Conservation (phyloP, 306 rosid species). For the Lagenaria siceraria region DNA sequence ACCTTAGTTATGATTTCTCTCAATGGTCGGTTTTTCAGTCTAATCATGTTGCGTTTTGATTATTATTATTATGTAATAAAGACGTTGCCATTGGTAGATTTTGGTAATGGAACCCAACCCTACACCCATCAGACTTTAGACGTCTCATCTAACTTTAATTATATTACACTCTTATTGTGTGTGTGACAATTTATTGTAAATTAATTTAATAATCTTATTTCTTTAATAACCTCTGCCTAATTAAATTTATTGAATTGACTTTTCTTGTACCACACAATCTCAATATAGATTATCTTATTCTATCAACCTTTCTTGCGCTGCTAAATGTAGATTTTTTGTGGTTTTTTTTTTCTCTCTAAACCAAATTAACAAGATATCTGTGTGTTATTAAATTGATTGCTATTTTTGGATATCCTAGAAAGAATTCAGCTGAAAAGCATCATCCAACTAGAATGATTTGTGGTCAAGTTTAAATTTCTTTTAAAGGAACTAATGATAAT, state of each 20-base stretch:
- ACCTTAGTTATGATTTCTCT: neutral
- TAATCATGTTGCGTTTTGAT: neutral
- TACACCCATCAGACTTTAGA: slow-evolving; percentile 36
- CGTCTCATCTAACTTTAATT: slow-evolving; percentile 25
- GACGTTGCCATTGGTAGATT: neutral
- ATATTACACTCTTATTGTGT: neutral
- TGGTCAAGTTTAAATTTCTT: no score
- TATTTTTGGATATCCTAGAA: neutral
- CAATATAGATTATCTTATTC: neutral
- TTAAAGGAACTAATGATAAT: no score
- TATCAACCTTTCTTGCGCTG: neutral
- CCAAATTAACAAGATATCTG: neutral
- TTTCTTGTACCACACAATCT: neutral
- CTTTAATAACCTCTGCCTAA: neutral
- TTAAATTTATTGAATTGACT: neutral
- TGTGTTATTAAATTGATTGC: neutral
- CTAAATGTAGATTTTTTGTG: neutral
- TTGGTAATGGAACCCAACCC: slow-evolving; percentile 21
- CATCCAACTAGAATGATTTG: no score
- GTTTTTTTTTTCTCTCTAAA: neutral
- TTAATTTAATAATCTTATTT: neutral
- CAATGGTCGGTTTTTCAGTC: neutral
- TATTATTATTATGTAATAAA: neutral
- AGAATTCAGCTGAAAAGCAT: neutral
- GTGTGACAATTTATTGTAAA: neutral